Conservation (phyloP, 1,284 basidiomycete genomes). For the Cutaneotrichosporon cutaneum region DNA sequence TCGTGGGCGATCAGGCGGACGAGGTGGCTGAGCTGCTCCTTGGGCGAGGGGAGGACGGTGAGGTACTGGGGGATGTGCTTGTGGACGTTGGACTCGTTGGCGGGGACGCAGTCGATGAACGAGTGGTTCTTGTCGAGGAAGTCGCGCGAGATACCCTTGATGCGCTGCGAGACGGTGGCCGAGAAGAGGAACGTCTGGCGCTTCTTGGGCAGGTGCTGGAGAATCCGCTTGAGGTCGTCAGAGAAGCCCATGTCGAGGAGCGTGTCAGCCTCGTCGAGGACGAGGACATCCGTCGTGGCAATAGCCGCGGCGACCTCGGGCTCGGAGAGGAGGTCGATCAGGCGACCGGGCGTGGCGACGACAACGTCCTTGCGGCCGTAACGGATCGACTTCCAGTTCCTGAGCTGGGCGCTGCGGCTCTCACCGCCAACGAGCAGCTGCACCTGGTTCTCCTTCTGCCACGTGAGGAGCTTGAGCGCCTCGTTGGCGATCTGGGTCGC, state of each 20-base stretch:
- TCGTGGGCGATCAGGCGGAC: constrained; percentile 83
- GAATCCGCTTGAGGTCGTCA: constrained; percentile 78
- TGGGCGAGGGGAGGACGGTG: constrained; percentile 67
- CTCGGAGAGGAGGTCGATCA: constrained; percentile 75
- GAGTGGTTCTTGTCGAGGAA: constrained; percentile 64
- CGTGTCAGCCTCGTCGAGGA: constrained; percentile 95
- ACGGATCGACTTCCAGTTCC: constrained; percentile 69
- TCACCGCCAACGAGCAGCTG: constrained; percentile 79
- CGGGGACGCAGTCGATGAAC: constrained; percentile 61
- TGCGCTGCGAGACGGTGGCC: constrained; percentile 65
- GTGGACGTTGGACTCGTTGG: constrained; percentile 66
- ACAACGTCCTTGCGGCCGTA: constrained; percentile 74
- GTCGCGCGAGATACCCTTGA: constrained; percentile 56
- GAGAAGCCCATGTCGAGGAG: constrained; percentile 96
- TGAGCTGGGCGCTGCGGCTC: constrained; percentile 52
- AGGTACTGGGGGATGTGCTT: constrained; percentile 78
- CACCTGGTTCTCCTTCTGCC: constrained; percentile 68
- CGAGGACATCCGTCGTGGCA: constrained; percentile 63
- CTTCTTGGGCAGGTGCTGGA: constrained; percentile 65
- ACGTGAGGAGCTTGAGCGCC: constrained; percentile 66
- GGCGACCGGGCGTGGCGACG: constrained; percentile 87
- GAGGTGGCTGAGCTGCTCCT: constrained; percentile 75
- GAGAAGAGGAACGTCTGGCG: constrained; percentile 94
- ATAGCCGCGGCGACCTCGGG: constrained; percentile 61
- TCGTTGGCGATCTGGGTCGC: constrained; percentile 92